Conservation (phyloP, 2,329 filamentous ascomycete species). For the Escovopsis sp. region DNA sequence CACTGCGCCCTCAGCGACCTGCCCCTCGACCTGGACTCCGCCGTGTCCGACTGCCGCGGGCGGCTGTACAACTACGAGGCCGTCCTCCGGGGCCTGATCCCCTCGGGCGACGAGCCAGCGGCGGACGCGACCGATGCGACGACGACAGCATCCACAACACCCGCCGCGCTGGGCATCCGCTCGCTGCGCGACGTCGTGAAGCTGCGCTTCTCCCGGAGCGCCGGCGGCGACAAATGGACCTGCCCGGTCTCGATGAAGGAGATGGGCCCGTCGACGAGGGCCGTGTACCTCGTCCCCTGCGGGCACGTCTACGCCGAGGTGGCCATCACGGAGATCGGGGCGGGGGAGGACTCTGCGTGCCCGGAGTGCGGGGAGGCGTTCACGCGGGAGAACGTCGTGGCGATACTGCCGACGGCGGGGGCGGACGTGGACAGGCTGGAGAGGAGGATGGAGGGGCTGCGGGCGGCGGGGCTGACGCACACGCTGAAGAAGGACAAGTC, state of each 20-base stretch:
- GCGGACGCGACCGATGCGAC: too few relatives aligned
- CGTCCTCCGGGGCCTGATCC: slow-evolving; percentile 47
- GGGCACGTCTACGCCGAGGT: slow-evolving; percentile 87
- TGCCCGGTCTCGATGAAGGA: slow-evolving; percentile 83
- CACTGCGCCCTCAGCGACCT: slow-evolving; percentile 76
- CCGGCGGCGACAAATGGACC: slow-evolving; percentile 48
- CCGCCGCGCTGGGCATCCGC: slow-evolving; percentile 47
- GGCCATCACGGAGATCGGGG: slow-evolving; percentile 65
- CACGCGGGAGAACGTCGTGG: slow-evolving; percentile 59
- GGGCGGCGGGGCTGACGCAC: slow-evolving; percentile 61
- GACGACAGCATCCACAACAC: too few relatives aligned
- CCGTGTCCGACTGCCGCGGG: slow-evolving; percentile 74
- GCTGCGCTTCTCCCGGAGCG: slow-evolving; percentile 47
- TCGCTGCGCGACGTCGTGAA: slow-evolving; percentile 76
- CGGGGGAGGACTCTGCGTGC: slow-evolving; percentile 39
- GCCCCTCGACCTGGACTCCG: slow-evolving; percentile 49
- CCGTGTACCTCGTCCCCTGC: slow-evolving; percentile 85
- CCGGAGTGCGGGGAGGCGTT: slow-evolving; percentile 66
- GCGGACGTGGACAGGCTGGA: slow-evolving; percentile 55
- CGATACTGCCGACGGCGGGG: slow-evolving; percentile 58
- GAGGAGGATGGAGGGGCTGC: slow-evolving; percentile 52
- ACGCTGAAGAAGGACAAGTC: slow-evolving; percentile 69
- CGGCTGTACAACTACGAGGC: slow-evolving; percentile 92
- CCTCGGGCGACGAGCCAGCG: slow-evolving; percentile 42
- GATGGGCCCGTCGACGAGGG: slow-evolving; percentile 61